Evolutionary conservation across 306 rosid species (phyloP).

Genomic region (Pueraria montana): DNA sequence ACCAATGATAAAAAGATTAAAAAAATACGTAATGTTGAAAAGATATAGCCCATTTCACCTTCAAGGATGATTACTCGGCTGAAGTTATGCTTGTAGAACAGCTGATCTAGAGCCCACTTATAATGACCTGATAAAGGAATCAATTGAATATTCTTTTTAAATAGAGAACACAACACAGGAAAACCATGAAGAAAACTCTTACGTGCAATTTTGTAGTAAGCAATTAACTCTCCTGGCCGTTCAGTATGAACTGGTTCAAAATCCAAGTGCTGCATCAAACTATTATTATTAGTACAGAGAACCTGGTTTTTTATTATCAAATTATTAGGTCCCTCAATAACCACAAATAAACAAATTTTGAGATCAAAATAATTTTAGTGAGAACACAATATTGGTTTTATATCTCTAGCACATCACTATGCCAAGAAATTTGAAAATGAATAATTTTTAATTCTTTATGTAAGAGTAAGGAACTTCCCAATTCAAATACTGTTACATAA

Average conservation of each 20-base stretch:
- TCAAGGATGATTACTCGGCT: constrained; percentile 90
- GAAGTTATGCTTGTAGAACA: constrained; percentile 87
- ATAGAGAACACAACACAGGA: constrained; percentile 24
- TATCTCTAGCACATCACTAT: constrained; percentile 17
- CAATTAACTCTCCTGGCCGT: constrained; percentile 90
- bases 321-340: constrained; percentile 10
- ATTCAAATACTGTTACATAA: not conserved
- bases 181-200: constrained; percentile 47
- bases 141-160: constrained; percentile 37
- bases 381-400: constrained; percentile 26
- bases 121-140: constrained; percentile 77
- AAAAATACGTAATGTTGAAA: not conserved
- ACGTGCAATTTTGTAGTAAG: constrained; percentile 97
- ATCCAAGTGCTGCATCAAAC: constrained; percentile 89
- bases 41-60: constrained; percentile 68
- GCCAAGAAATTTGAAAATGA: constrained; percentile 12
- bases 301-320: constrained; percentile 27
- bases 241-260: constrained; percentile 71
- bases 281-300: constrained; percentile 42
- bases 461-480: not conserved
- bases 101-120: constrained; percentile 95
- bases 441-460: not conserved
- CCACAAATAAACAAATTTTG: constrained; percentile 15
- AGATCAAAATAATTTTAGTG: constrained; percentile 36
- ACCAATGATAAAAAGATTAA: constrained; percentile 32